phyloP scores from a whole-genome alignment of 73 alveolate genomes.

The Paramecium sexaurelia region DNA sequence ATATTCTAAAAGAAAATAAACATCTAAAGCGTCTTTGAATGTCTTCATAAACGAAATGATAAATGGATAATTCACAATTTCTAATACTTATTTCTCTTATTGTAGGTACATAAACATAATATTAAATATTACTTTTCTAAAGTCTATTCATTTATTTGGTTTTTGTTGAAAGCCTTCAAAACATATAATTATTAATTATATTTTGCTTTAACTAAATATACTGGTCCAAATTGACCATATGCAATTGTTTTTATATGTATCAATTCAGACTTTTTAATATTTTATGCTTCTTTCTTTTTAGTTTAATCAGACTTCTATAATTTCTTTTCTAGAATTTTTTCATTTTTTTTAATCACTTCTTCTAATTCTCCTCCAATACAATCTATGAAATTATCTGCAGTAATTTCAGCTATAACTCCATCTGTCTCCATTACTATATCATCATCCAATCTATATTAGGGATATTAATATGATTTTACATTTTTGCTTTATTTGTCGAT shows the following conservation, averaged over 20 bases:
- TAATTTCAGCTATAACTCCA: conserved; percentile 68
- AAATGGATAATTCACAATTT: conserved; percentile 69
- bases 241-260: conserved; percentile 57
- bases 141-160: conserved; percentile 42
- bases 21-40: conserved; percentile 71
- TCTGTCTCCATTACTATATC: conserved; percentile 68
- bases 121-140: conserved; percentile 49
- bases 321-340: conserved; percentile 60
- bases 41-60: conserved; percentile 72
- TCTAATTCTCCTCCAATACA: conserved; percentile 63
- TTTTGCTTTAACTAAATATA: conserved; percentile 64
- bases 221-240: conserved; percentile 67
- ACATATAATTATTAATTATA: conserved; percentile 60
- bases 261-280: conserved; percentile 45
- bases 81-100: conserved; percentile 63
- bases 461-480: background rate
- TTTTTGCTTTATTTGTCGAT: conserved; percentile 46
- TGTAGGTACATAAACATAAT: conserved; percentile 16
- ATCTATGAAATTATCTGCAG: conserved; percentile 63
- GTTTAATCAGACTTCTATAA: conserved; percentile 61
- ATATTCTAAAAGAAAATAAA: conserved; percentile 76
- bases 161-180: conserved; percentile 60
- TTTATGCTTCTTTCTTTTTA: conserved; percentile 57
- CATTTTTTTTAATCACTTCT: conserved; percentile 55
- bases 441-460: conserved; percentile 46